These are phyloP conservation scores for Alternaria gaisen DNA, from an alignment of 2,329 filamentous ascomycete species.

Conservation along the genomic window DNA sequence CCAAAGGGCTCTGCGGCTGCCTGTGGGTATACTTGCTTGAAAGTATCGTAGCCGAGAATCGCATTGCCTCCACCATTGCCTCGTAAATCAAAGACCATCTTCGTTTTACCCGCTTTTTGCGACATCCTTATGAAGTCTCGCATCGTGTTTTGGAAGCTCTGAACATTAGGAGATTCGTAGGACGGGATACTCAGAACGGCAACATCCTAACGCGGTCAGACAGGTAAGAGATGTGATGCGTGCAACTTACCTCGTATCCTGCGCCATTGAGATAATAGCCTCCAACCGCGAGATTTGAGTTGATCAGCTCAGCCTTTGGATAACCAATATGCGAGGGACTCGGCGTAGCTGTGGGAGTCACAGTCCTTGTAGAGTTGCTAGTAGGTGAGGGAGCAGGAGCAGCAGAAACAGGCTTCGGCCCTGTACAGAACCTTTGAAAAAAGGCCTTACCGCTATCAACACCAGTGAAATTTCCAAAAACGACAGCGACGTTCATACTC, in stretches of 20 bases:
- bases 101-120: slow-evolving; percentile 62
- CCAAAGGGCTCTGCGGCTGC: slow-evolving; percentile 53
- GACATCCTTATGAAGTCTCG: slow-evolving; percentile 59
- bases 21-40: slow-evolving; percentile 64
- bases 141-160: slow-evolving; percentile 52
- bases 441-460: slow-evolving; percentile 53
- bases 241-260: slow-evolving; percentile 49
- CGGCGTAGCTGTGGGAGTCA: slow-evolving; percentile 27
- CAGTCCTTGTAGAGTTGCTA: slow-evolving; percentile 22
- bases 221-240: slow-evolving; percentile 32
- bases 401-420: slow-evolving; percentile 27
- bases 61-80: slow-evolving; percentile 67
- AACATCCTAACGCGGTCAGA: slow-evolving; percentile 53
- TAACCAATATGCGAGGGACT: slow-evolving; percentile 47
- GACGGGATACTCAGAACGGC: slow-evolving; percentile 57
- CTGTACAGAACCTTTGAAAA: slow-evolving; percentile 52
- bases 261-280: slow-evolving; percentile 58
- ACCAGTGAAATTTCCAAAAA: slow-evolving; percentile 44
- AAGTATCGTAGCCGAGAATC: slow-evolving; percentile 55
- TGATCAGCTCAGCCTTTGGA: slow-evolving; percentile 50
- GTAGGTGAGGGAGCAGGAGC: slow-evolving; percentile 23
- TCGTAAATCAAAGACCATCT: slow-evolving; percentile 70
- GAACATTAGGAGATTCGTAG: slow-evolving; percentile 47
- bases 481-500: slow-evolving; percentile 44
- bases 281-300: slow-evolving; percentile 49